These are phyloP conservation scores for Beauveria caledonica DNA, from an alignment of 2,329 filamentous ascomycete genomes.

Conservation along the genomic window DNA sequence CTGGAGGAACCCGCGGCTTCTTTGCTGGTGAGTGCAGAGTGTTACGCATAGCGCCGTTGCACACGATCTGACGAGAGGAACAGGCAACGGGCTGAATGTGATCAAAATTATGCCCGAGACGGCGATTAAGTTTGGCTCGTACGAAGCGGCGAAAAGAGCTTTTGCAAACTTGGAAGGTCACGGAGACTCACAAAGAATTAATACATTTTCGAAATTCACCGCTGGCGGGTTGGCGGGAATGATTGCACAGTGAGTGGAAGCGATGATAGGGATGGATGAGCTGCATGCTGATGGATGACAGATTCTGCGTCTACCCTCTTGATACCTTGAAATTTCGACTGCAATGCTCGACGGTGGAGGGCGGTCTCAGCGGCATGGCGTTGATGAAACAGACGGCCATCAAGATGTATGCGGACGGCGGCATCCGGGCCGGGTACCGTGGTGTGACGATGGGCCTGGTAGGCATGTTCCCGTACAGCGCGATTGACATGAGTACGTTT, in stretches of 20 bases:
- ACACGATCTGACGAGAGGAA: constrained; percentile 12
- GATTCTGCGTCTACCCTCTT: constrained; percentile 87
- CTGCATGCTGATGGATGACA: constrained; percentile 25
- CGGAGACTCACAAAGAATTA: constrained; percentile 69
- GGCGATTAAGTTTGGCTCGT: constrained; percentile 95
- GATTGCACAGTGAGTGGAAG: constrained; percentile 67
- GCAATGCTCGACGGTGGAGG: constrained; percentile 88
- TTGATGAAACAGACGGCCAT: constrained; percentile 74
- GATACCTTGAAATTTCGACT: constrained; percentile 77
- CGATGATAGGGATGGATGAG: background rate
- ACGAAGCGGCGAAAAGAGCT: constrained; percentile 86
- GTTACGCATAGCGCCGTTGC: background rate
- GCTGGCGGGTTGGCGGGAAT: constrained; percentile 89
- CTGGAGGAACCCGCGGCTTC: constrained; percentile 79
- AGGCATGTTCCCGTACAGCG: constrained; percentile 96
- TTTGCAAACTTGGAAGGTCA: constrained; percentile 85
- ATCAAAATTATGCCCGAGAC: constrained; percentile 98
- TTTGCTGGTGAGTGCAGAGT: constrained; percentile 66
- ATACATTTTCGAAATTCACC: constrained; percentile 78
- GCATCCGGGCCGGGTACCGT: constrained; percentile 72
- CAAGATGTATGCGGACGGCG: constrained; percentile 77
- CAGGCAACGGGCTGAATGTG: constrained; percentile 93
- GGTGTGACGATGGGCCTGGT: constrained; percentile 88
- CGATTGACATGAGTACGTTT: constrained; percentile 92
- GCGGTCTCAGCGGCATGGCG: constrained; percentile 72